These are phyloP conservation scores for Flaveria linearis DNA, from an alignment of 129 eudicot genomes.

Conservation along the genomic window DNA sequence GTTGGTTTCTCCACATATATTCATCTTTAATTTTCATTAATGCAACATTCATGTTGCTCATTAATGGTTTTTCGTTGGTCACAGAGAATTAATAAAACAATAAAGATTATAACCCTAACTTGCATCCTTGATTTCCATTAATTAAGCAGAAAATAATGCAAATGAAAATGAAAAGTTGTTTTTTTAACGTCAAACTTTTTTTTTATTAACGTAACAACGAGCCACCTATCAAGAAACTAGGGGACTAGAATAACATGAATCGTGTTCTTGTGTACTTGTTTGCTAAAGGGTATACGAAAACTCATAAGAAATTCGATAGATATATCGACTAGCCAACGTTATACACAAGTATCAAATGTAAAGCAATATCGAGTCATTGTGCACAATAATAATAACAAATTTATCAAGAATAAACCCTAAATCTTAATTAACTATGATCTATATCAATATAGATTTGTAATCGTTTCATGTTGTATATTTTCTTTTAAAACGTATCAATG, in stretches of 20 bases:
- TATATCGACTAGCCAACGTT: too few relatives aligned
- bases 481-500: neutral
- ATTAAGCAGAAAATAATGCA: neutral
- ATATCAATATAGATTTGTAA: neutral
- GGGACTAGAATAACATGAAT: neutral
- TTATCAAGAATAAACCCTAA: neutral
- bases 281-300: neutral
- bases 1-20: neutral
- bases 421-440: neutral
- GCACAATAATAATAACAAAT: neutral
- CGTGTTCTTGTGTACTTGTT: neutral
- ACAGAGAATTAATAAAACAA: neutral
- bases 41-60: slow-evolving; percentile 2
- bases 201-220: too few relatives aligned
- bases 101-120: neutral
- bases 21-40: neutral
- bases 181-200: too few relatives aligned
- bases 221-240: too few relatives aligned
- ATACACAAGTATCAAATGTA: too few relatives aligned
- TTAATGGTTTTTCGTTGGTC: neutral
- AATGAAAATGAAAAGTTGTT: too few relatives aligned
- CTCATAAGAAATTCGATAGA: neutral
- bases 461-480: neutral
- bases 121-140: neutral
- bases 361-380: neutral